Conservation (phyloP, 2,329 filamentous ascomycete genomes). For the Exophiala dermatitidis region DNA sequence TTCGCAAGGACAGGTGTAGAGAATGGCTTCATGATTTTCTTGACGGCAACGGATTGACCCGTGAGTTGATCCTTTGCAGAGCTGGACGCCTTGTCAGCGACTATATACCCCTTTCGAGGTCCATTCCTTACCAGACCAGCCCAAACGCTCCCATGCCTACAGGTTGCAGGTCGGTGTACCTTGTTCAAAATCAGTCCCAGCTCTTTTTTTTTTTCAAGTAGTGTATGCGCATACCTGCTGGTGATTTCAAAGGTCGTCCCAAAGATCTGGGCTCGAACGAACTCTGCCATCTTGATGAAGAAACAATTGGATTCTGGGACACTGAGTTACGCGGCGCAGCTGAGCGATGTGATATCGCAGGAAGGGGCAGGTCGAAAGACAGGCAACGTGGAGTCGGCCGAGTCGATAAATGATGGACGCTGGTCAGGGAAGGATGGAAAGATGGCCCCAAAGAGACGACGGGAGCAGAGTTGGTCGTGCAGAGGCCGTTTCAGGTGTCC, state of each 20-base stretch:
- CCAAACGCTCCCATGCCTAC: conserved; percentile 99
- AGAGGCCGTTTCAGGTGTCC: conserved; percentile 1
- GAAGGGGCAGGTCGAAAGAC: background rate
- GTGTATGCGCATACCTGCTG: conserved; percentile 61
- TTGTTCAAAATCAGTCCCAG: conserved; percentile 38
- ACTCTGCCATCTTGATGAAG: conserved; percentile 78
- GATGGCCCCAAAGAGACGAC: background rate
- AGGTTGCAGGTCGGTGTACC: conserved; percentile 95
- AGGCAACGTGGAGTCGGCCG: background rate
- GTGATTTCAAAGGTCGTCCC: conserved; percentile 99
- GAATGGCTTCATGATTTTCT: conserved; percentile 99
- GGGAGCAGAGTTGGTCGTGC: background rate
- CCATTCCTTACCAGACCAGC: conserved; percentile 75
- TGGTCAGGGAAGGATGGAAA: background rate
- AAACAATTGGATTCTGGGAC: background rate
- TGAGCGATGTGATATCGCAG: background rate
- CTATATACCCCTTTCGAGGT: background rate
- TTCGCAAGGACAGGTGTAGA: conserved; percentile 98
- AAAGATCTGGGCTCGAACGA: conserved; percentile 98
- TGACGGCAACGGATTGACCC: conserved; percentile 91
- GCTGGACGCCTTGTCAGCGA: conserved; percentile 44
- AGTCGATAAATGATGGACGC: background rate
- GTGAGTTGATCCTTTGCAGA: conserved; percentile 98
- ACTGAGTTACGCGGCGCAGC: background rate
- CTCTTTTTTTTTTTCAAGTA: conserved; percentile 11